phyloP scores from a whole-genome alignment of 768 basidiomycete species.

The Cubamyces lactineus region DNA sequence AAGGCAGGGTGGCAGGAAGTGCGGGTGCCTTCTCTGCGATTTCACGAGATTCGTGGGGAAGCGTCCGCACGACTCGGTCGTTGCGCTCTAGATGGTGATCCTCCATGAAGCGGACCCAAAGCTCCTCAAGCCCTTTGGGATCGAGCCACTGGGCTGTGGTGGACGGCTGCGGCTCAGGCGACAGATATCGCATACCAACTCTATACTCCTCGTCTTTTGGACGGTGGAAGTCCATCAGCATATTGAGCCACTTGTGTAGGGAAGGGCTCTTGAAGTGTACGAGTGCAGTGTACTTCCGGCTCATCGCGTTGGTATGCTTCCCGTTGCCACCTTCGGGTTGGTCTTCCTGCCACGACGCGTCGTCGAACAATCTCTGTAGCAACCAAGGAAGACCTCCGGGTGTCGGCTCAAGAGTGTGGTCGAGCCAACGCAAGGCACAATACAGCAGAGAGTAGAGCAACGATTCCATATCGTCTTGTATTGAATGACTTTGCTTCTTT shows the following conservation, averaged over 20 bases:
- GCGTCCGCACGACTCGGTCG: too few species aligned
- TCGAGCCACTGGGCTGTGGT: too few species aligned
- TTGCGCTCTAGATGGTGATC: too few species aligned
- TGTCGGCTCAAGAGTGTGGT: background rate
- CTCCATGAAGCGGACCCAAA: too few species aligned
- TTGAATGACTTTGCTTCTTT: background rate
- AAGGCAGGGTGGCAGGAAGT: too few species aligned
- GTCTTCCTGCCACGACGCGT: background rate
- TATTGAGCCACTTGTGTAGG: background rate
- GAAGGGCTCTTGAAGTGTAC: background rate
- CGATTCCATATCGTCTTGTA: constrained; percentile 18
- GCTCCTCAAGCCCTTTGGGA: too few species aligned
- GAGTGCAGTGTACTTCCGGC: background rate
- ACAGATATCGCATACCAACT: too few species aligned
- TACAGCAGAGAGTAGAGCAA: constrained; percentile 12
- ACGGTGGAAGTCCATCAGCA: background rate
- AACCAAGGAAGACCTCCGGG: background rate
- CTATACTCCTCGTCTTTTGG: too few species aligned
- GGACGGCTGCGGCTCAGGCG: too few species aligned
- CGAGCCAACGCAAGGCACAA: background rate
- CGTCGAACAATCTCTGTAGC: background rate
- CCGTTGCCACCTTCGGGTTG: background rate
- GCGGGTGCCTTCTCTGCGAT: too few species aligned
- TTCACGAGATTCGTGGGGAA: too few species aligned
- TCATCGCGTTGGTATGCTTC: background rate